Evolutionary conservation across 805 yeast genomes (phyloP), one percentile per base, ranked within the genome.

Genomic region (Teunomyces atbi): DNA sequence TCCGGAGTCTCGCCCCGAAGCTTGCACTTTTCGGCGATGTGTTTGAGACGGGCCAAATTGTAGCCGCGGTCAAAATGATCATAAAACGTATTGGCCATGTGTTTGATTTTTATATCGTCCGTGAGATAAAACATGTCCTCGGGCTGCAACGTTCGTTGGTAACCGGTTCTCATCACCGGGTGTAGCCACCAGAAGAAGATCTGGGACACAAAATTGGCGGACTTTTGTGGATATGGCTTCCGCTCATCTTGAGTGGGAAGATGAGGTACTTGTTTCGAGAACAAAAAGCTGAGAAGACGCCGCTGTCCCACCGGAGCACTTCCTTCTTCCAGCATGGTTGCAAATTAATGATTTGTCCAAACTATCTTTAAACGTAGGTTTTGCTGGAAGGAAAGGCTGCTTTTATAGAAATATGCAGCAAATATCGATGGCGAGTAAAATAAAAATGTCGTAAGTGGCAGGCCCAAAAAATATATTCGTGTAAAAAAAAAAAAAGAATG

Each of bases 111-210:
- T 33, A 67, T 53, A 32, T 66, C 66, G 28, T 69, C 71, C 13
- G 64, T 56, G 32, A 72, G 58, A 16, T 47, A 52, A 52, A 51
- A 86, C 52, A 86, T 59, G 63, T 87, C 94, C 41, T 78, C 75
- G 1, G 85, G 81, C 36, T 77, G 78, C 38, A 87, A 64, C 0
- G 91, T 84, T 57, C 94, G 73, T 61, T 81, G 83, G 62, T 86
- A 86, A 5, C 95, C 94, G 6, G 78, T 77, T 12, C 64, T 66
- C 71, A 87, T 64, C 34, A 86, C 55, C 0, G 90, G 90, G 20
- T 65, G 56, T 39, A 86, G 63, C 91, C 92, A 87, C 80, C 83
- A 75, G 60, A 85, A 81, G 54, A 82, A 77, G 0, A 72, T 40
- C 52, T 65, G 65, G 11, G 74, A 71, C 8, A 81, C 5, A 23